phyloP scores from a whole-genome alignment of 257 asterid species.

The Nicotiana knightiana region DNA sequence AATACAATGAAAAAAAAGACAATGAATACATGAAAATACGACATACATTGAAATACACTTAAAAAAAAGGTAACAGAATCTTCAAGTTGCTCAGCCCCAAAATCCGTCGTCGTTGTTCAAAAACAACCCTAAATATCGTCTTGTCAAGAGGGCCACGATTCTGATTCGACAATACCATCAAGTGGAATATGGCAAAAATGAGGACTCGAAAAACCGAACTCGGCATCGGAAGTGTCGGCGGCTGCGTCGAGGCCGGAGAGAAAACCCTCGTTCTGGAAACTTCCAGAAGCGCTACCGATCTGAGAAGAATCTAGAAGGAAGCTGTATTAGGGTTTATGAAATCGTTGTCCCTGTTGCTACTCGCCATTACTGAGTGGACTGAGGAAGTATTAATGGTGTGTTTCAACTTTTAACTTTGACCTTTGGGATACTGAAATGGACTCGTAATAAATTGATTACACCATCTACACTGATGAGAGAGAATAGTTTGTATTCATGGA shows the following conservation, averaged over 20 bases:
- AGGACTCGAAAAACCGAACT: constrained; percentile 65
- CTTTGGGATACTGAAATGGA: neutral
- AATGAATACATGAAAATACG: no score
- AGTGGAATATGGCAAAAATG: constrained; percentile 62
- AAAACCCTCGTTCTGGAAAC: constrained; percentile 79
- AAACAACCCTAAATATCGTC: no score
- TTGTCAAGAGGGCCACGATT: no score
- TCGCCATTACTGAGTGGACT: constrained; percentile 26
- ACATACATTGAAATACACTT: no score
- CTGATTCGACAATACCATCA: constrained; percentile 59
- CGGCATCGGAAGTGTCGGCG: constrained; percentile 35
- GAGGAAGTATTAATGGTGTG: neutral
- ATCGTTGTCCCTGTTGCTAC: constrained; percentile 46
- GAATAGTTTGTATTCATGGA: no score
- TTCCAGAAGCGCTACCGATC: constrained; percentile 79
- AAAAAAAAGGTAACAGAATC: no score
- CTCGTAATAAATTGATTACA: neutral
- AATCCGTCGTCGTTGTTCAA: no score
- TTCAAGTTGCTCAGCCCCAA: no score
- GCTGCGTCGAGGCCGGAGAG: constrained; percentile 36
- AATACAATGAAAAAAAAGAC: no score
- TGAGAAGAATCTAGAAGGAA: constrained; percentile 55
- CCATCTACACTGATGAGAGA: neutral
- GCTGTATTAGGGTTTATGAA: constrained; percentile 42
- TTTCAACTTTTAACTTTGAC: neutral